phyloP scores from a whole-genome alignment of 805 yeast species.

The Tanozyma kutaoensis region DNA sequence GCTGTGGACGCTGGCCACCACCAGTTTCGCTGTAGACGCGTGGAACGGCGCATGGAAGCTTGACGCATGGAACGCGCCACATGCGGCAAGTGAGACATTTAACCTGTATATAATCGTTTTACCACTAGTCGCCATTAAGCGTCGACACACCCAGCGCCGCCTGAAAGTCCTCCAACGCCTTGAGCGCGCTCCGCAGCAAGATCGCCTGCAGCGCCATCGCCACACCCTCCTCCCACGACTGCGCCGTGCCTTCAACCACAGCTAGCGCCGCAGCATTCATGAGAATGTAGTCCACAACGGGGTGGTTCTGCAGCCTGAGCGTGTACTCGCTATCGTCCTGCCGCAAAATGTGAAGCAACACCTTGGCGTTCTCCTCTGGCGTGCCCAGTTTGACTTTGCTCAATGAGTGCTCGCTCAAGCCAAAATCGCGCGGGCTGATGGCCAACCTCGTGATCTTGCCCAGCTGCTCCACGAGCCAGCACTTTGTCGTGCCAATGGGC shows the following conservation, averaged over 20 bases:
- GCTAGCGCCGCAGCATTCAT: conserved; percentile 84
- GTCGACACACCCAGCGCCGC: conserved; percentile 2
- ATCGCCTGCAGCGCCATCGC: conserved; percentile 58
- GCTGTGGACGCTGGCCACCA: no score
- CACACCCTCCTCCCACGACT: conserved; percentile 69
- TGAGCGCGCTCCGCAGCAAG: conserved; percentile 49
- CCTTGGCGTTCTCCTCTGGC: conserved; percentile 69
- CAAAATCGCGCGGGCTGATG: conserved; percentile 68
- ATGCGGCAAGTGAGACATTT: no score
- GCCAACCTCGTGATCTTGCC: conserved; percentile 29
- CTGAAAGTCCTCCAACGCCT: conserved; percentile 43
- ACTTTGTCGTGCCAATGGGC: conserved; percentile 69
- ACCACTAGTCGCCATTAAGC: background rate
- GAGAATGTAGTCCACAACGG: conserved; percentile 81
- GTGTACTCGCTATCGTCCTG: conserved; percentile 33
- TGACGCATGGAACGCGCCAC: no score
- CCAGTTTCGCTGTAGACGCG: no score
- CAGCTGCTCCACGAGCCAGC: conserved; percentile 53
- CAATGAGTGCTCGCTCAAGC: conserved; percentile 60
- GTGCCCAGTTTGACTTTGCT: conserved; percentile 69
- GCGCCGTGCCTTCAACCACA: conserved; percentile 57
- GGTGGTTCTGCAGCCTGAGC: conserved; percentile 28
- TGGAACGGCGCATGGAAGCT: no score
- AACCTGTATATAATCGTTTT: no score
- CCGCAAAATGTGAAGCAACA: conserved; percentile 31